Base-by-base conservation (phyloP, 2,329 filamentous ascomycete species). In the Fusarium circinatum region DNA sequence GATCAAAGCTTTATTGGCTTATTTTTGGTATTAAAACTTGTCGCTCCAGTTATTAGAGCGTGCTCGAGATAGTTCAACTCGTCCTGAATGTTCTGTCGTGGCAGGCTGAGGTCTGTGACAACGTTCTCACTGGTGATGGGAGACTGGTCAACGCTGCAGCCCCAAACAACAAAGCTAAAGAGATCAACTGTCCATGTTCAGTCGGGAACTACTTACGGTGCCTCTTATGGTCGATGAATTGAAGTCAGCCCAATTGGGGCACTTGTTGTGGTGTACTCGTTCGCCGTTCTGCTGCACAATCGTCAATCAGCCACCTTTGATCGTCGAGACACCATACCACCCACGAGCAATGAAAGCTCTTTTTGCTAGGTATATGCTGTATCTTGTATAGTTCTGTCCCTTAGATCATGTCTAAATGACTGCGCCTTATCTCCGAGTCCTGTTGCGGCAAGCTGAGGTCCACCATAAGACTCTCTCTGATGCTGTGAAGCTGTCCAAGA, bases 1-100 rank as follows among this genome's bases (percentile, higher is more conserved):
- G 24, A 14, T 18, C 2, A 28, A 28, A 39, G 38, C 38, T 39
- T 4, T 9, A 36, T 36, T 18, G 34, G 3, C 34, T 36, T 36
- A 4, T 10, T 36, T 6, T 36, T 36, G 4, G 9, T 10, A 28
- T 18, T 3, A 9, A 28, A 13, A 12, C 20, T 13, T 39, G 11
- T 20, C 17, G 4, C 24, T 45, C 11, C 6, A 9, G 0, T 14
- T 4, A 14, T 1, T 8, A 20, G 7, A 20, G 17, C 4, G 18
- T 20, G 24, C 14, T 4, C 8, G 5, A n/a, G 11, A 8, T 3
- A 8, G 11, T n/a, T 10, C 11, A 8, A 11, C 5, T 42, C 20
- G 14, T n/a, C 20, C 17, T 22, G 18, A 9, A 22, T 10, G 34
- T 7, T 28, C 24, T 39, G 32, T 39, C 8, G 10, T 22, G 14